A percentile compares a stretch with the other conserved stretches of the same genome.
These are phyloP conservation scores for Pueraria montana DNA, from an alignment of 306 rosid genomes.

Conservation along the genomic window DNA sequence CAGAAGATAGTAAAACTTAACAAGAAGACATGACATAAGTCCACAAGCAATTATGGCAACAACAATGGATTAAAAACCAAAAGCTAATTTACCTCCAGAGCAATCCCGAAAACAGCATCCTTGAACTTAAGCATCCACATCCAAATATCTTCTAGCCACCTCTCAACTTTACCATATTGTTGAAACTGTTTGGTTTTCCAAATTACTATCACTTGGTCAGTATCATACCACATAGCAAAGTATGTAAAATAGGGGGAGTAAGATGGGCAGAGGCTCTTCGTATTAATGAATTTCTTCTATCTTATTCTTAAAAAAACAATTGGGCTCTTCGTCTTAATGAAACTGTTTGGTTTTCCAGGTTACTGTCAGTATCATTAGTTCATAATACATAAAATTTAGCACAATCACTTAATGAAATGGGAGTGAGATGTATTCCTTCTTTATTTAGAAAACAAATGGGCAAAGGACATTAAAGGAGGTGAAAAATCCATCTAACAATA, in stretches of 20 bases:
- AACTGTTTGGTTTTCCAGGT: neutral
- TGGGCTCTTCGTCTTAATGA: neutral
- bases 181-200: conserved; percentile 67
- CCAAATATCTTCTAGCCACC: conserved; percentile 99
- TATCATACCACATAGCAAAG: conserved; percentile 36
- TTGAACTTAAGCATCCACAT: conserved; percentile 87
- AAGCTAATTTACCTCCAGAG: conserved; percentile 74
- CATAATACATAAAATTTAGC: neutral
- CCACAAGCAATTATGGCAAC: conserved; percentile 24
- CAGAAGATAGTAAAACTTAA: conserved; percentile 26
- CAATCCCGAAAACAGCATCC: conserved; percentile 80
- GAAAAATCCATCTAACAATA: conserved; percentile 3
- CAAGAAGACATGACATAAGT: conserved; percentile 6
- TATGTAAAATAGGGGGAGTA: neutral
- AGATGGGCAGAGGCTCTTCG: neutral
- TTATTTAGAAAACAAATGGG: neutral
- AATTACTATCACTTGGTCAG: conserved; percentile 47
- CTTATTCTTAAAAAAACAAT: neutral
- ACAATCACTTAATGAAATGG: neutral
- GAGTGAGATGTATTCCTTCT: neutral
- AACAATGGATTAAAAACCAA: conserved; percentile 37
- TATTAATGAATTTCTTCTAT: neutral
- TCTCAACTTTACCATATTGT: conserved; percentile 86
- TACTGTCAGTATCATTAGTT: neutral
- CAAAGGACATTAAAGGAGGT: conserved; percentile 8